phyloP scores from a whole-genome alignment of 345 rosid genomes.

The Geranium rotundifolium region DNA sequence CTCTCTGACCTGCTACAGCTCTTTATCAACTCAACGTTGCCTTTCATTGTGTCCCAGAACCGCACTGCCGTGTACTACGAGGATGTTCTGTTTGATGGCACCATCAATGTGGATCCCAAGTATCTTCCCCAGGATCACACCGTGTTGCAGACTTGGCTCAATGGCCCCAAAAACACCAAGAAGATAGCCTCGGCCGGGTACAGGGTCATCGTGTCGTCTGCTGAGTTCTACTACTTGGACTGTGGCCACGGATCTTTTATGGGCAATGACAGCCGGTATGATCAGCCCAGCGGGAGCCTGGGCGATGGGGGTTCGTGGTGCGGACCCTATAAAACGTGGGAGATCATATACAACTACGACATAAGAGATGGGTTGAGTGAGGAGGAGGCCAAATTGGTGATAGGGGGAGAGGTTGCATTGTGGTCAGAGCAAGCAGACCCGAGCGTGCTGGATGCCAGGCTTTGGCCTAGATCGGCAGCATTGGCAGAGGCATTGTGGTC shows the following conservation, averaged over 20 bases:
- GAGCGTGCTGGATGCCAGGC: conserved; percentile 41
- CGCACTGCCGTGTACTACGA: conserved; percentile 75
- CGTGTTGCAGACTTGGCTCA: conserved; percentile 80
- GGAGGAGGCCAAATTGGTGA: conserved; percentile 58
- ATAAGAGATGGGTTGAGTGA: conserved; percentile 49
- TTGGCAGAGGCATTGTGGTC: conserved; percentile 84
- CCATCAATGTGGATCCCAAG: conserved; percentile 39
- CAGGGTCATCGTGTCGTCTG: conserved; percentile 65
- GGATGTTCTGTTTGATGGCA: conserved; percentile 46
- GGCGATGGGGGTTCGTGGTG: conserved; percentile 64
- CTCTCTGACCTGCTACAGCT: conserved; percentile 54
- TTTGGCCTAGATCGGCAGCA: conserved; percentile 83
- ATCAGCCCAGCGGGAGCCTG: conserved; percentile 11
- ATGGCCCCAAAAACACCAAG: conserved; percentile 60
- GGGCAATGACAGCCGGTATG: conserved; percentile 66
- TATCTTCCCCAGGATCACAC: conserved; percentile 44
- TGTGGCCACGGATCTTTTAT: conserved; percentile 68
- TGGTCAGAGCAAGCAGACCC: conserved; percentile 95
- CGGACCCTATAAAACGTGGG: conserved; percentile 90
- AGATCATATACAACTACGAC: conserved; percentile 67
- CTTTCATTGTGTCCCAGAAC: conserved; percentile 53
- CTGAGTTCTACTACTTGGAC: conserved; percentile 75
- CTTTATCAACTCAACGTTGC: conserved; percentile 46
- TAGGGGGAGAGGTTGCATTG: conserved; percentile 83
- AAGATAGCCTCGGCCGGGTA: conserved; percentile 53